Conservation (phyloP, 345 rosid species). For the Psidium friedrichsthalianum region DNA sequence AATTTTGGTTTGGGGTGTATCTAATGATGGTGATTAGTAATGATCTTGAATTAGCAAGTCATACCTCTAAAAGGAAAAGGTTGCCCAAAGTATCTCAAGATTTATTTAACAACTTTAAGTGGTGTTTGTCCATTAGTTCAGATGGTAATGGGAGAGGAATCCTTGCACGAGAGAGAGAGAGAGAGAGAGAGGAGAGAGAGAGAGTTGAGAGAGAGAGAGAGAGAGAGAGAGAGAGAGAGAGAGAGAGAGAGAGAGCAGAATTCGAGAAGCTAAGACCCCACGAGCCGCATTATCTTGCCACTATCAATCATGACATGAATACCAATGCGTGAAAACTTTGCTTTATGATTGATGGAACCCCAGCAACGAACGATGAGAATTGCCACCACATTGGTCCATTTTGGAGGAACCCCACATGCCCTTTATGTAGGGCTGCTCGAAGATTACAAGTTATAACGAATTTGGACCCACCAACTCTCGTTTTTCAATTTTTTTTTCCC, state of each 20-base stretch:
- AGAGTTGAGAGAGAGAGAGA: neutral
- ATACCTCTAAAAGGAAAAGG: neutral
- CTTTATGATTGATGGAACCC: neutral
- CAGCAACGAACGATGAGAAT: neutral
- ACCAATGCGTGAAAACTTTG: neutral
- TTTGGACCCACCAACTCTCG: neutral
- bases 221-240: neutral
- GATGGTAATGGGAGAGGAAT: neutral
- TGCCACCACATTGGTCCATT: neutral
- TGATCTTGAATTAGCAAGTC: neutral
- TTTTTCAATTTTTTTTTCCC: too few species aligned
- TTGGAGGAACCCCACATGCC: neutral
- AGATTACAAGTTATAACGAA: neutral
- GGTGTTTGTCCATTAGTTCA: neutral
- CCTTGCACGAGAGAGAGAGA: neutral
- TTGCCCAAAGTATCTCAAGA: neutral
- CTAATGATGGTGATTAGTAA: neutral
- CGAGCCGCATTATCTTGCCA: neutral
- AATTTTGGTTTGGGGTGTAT: neutral
- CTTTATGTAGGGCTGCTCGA: neutral
- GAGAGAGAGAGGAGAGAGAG: neutral
- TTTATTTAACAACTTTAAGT: neutral
- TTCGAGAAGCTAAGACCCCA: neutral
- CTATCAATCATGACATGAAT: neutral
- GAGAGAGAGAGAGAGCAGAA: neutral